Percentiles rank a stretch among this genome's conserved stretches.
Evolutionary conservation across 192 early-diverging fungal species (phyloP).

Genomic region (Coemansia sp.): DNA sequence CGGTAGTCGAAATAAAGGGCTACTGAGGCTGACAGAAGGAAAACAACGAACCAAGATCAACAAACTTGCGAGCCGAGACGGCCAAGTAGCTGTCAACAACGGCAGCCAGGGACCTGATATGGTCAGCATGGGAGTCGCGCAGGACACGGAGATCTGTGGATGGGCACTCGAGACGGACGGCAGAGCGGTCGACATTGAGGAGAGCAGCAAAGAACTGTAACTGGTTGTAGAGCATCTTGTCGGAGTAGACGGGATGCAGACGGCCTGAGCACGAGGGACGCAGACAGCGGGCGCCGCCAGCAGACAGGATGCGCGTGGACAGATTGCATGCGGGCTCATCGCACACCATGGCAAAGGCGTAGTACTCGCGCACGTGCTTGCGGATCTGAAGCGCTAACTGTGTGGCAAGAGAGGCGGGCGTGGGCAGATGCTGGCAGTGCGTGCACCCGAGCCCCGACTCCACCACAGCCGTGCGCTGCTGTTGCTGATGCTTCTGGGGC

Average conservation of each 20-base stretch:
- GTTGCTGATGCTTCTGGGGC: neutral
- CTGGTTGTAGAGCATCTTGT: conserved; percentile 78
- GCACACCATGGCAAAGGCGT: conserved; percentile 74
- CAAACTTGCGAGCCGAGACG: conserved; percentile 69
- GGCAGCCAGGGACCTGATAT: conserved; percentile 45
- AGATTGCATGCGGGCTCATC: conserved; percentile 74
- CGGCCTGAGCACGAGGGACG: conserved; percentile 66
- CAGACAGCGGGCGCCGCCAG: conserved; percentile 70
- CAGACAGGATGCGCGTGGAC: conserved; percentile 65
- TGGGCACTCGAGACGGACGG: conserved; percentile 17
- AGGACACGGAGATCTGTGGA: conserved; percentile 20
- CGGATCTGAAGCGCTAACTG: conserved; percentile 71
- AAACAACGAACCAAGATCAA: conserved; percentile 72
- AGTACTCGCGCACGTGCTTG: conserved; percentile 66
- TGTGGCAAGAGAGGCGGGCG: conserved; percentile 54
- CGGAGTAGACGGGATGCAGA: conserved; percentile 68
- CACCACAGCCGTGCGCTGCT: too few relatives aligned
- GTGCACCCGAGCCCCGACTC: conserved; percentile 58
- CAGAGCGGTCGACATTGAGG: conserved; percentile 27
- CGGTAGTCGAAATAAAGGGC: neutral
- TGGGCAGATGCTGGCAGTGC: conserved; percentile 55
- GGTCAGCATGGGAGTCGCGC: conserved; percentile 48
- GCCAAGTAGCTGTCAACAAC: conserved; percentile 69
- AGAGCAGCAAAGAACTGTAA: conserved; percentile 73
- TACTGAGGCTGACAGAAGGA: conserved; percentile 26